A percentile compares a stretch with the other conserved stretches of the same genome.
Conservation (phyloP, 2,329 filamentous ascomycete genomes). For the Alternaria arbusti region DNA sequence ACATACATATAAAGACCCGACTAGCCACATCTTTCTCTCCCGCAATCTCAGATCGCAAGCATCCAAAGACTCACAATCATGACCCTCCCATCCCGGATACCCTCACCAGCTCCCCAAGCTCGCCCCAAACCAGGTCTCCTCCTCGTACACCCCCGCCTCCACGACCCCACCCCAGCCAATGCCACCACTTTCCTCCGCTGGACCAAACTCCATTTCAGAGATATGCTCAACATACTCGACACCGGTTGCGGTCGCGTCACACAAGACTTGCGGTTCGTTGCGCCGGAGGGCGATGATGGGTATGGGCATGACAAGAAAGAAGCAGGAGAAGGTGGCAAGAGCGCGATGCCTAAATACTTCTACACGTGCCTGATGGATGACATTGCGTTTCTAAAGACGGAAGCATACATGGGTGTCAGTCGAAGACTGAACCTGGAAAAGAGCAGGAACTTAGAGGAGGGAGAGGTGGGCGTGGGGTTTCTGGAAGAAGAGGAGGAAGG, state of each 20-base stretch:
- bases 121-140: slow-evolving; percentile 15
- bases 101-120: background rate
- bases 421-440: slow-evolving; percentile 1
- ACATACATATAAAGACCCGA: background rate
- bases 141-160: slow-evolving; percentile 20
- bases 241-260: background rate
- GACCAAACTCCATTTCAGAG: slow-evolving; percentile 28
- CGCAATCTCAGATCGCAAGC: background rate
- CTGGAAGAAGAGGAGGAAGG: background rate
- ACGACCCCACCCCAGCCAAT: background rate
- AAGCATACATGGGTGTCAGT: background rate
- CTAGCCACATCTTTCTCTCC: background rate
- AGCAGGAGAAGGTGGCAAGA: background rate
- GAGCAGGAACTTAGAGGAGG: background rate
- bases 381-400: background rate
- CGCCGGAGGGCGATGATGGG: background rate
- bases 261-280: background rate
- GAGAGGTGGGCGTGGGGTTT: background rate
- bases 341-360: background rate
- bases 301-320: background rate
- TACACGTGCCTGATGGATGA: background rate
- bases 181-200: slow-evolving; percentile 20
- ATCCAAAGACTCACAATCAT: background rate
- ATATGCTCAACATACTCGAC: slow-evolving; percentile 16
- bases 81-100: background rate